Conservation (phyloP, 768 basidiomycete genomes). For the Paxillus involutus region DNA sequence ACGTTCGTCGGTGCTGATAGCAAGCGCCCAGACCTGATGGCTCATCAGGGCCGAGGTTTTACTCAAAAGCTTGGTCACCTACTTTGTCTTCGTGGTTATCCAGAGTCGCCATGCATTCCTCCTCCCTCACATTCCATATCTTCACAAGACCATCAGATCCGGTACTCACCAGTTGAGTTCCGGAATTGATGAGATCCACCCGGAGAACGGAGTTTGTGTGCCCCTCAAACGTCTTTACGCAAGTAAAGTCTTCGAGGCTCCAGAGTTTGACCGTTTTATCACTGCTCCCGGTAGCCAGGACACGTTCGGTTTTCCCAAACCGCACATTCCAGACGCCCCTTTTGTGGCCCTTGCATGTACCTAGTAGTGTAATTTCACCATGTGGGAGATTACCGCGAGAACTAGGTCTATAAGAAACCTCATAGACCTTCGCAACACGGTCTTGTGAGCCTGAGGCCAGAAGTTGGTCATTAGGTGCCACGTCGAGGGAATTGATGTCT, state of each 20-base stretch:
- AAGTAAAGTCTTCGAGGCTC: slow-evolving; percentile 92
- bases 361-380: slow-evolving; percentile 74
- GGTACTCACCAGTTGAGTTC: slow-evolving; percentile 83
- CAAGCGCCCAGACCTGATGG: slow-evolving; percentile 93
- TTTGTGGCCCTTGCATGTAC: slow-evolving; percentile 94
- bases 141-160: slow-evolving; percentile 96
- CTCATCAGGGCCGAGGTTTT: neutral
- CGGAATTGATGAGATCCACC: slow-evolving; percentile 85
- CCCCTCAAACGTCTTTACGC: slow-evolving; percentile 95
- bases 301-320: slow-evolving; percentile 80
- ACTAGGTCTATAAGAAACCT: slow-evolving; percentile 56
- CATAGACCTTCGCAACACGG: slow-evolving; percentile 88
- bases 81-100: slow-evolving; percentile 99
- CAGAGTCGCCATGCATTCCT: slow-evolving; percentile 83
- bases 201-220: slow-evolving; percentile 96
- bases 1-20: slow-evolving; percentile 76
- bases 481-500: slow-evolving; percentile 95
- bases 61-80: slow-evolving; percentile 17
- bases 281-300: slow-evolving; percentile 91
- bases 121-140: slow-evolving; percentile 89
- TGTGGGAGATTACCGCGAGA: slow-evolving; percentile 43
- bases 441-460: slow-evolving; percentile 96
- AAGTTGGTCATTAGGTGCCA: slow-evolving; percentile 84
- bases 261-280: slow-evolving; percentile 95
- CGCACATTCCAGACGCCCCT: slow-evolving; percentile 94